phyloP scores from a whole-genome alignment of 306 rosid species.

The Casuarina glauca region DNA sequence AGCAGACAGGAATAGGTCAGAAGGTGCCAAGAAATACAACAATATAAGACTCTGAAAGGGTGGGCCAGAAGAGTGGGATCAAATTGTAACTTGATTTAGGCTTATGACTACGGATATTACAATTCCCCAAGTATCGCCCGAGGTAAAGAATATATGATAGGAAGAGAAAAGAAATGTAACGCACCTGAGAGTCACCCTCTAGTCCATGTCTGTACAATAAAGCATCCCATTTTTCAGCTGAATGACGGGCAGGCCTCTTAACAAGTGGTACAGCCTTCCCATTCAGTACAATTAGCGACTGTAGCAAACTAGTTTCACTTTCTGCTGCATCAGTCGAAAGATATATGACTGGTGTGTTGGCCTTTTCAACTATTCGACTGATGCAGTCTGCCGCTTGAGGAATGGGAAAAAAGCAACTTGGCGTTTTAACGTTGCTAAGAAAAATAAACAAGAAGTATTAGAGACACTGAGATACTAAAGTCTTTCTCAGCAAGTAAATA shows the following conservation, averaged over 20 bases:
- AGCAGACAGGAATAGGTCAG: background rate
- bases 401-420: slow-evolving; percentile 95
- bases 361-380: slow-evolving; percentile 59
- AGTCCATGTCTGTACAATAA: slow-evolving; percentile 75
- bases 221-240: slow-evolving; percentile 99
- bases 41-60: background rate
- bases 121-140: background rate
- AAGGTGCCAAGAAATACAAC: background rate
- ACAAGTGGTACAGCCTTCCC: slow-evolving; percentile 81
- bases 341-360: slow-evolving; percentile 66
- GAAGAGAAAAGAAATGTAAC: slow-evolving; percentile 23
- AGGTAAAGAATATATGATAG: slow-evolving; percentile 9
- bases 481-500: background rate
- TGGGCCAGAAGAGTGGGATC: background rate
- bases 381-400: slow-evolving; percentile 98
- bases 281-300: slow-evolving; percentile 70
- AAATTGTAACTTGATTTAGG: background rate
- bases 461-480: slow-evolving; percentile 6
- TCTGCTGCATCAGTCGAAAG: slow-evolving; percentile 97
- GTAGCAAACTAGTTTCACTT: slow-evolving; percentile 82
- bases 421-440: slow-evolving; percentile 74
- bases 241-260: slow-evolving; percentile 75
- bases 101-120: background rate
- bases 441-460: slow-evolving; percentile 32
- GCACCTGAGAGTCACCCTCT: slow-evolving; percentile 80